Evolutionary conservation across 2,329 filamentous ascomycete genomes (phyloP), one percentile per base, ranked within the genome.

Genomic region (Trichoderma lentiforme): DNA sequence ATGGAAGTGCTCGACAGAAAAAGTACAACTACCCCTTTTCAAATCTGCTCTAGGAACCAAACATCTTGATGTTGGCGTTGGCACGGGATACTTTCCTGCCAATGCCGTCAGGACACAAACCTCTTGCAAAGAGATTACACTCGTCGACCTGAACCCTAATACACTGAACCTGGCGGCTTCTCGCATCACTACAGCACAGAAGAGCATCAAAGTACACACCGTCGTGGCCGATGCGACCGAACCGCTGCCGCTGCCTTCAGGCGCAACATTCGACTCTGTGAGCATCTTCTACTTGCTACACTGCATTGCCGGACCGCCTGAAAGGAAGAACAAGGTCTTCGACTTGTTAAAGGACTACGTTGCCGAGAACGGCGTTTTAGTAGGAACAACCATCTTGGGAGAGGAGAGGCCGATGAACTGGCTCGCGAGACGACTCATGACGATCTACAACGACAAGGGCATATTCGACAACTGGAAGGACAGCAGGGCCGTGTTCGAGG

Each of bases 381-480:
- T 77, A n/a, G 78, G 78, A 5, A 65, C 74, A 9, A 79, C 76
- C 2, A 74, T 79, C 12, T 36, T 79, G 5, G 74, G 74, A 12
- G 39, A 72, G 15, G 72, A 73, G 34, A 28, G 28, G 24, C 60
- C 71, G 7, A 72, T 73, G 65, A 73, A 75, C 21, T 71, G 73
- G 60, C 18, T 76, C 15, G 75, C 74, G 7, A n/a, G 36, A 39
- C 24, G 60, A 21, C 66, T 76, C 11, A 73, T 83, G 70, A 76
- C 72, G 24, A 65, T 76, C 43, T 83, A 83, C 65, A 83, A 84
- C 73, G 70, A 73, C 32, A 73, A 76, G 9, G 78, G 80, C 3
- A 70, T 83, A 1, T 83, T 85, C 74, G 77, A 79, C 57, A 85
- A 84, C 74, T 80, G 77, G 75, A 76, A 78, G 0, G 84, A 85